A percentile compares a stretch with the other conserved stretches of the same genome.
These are phyloP conservation scores for Lasiodiplodia gonubiensis DNA, from an alignment of 2,329 filamentous ascomycete species.

Conservation along the genomic window DNA sequence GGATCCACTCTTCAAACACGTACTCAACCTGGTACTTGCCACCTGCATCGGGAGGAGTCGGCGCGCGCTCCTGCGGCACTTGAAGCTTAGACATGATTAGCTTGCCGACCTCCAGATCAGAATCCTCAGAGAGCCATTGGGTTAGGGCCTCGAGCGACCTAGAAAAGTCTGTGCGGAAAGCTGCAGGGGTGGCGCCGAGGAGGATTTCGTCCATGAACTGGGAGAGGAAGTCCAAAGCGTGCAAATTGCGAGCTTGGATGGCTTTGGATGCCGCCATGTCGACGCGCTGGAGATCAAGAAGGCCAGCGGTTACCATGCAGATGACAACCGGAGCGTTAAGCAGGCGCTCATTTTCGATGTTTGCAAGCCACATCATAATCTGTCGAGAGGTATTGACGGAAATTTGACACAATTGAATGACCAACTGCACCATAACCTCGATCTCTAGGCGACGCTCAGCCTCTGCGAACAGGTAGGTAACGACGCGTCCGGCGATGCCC, in stretches of 20 bases:
- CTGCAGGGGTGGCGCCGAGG: constrained; percentile 76
- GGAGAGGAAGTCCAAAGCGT: constrained; percentile 79
- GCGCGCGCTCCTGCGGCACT: constrained; percentile 55
- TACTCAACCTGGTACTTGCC: constrained; percentile 89
- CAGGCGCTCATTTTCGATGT: constrained; percentile 61
- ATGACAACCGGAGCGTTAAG: constrained; percentile 67
- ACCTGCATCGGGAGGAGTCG: constrained; percentile 62
- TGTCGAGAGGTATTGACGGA: constrained; percentile 63
- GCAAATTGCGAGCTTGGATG: constrained; percentile 71
- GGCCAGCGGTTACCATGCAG: constrained; percentile 63
- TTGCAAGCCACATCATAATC: constrained; percentile 57
- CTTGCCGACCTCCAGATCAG: constrained; percentile 68
- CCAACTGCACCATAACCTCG: constrained; percentile 66
- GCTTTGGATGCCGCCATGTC: constrained; percentile 73
- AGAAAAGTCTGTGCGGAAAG: constrained; percentile 84
- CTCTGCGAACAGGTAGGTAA: constrained; percentile 62
- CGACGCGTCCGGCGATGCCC: constrained; percentile 62
- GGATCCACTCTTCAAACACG: constrained; percentile 93
- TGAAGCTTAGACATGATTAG: constrained; percentile 72
- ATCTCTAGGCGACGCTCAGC: constrained; percentile 63
- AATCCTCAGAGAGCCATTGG: constrained; percentile 78
- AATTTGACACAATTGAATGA: constrained; percentile 66
- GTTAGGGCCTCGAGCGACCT: constrained; percentile 81
- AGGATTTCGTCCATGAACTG: constrained; percentile 79
- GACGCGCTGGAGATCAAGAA: constrained; percentile 65